phyloP scores from a whole-genome alignment of 2,329 filamentous ascomycete species.

The Fusarium sp. region DNA sequence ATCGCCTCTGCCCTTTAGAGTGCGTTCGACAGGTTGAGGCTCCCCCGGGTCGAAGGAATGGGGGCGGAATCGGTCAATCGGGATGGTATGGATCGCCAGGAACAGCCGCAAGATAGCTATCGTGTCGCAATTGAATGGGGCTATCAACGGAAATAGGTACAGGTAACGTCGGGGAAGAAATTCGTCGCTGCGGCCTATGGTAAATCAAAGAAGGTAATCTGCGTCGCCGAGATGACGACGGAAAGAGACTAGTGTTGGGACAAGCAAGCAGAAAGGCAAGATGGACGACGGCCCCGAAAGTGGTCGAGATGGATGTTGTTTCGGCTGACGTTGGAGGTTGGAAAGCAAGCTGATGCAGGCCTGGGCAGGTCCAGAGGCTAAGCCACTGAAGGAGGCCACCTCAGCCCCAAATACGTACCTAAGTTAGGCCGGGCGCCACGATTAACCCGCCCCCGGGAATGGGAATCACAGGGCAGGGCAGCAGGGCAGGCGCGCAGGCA shows the following conservation, averaged over 20 bases:
- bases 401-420: conserved; percentile 26
- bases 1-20: background rate
- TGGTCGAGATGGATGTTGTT: conserved; percentile 20
- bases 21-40: background rate
- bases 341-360: conserved; percentile 3
- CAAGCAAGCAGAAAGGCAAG: conserved; percentile 1
- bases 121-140: conserved; percentile 24
- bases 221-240: background rate
- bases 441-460: conserved; percentile 10
- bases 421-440: conserved; percentile 6
- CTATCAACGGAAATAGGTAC: background rate
- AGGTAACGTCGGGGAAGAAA: background rate
- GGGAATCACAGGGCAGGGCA: background rate
- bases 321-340: conserved; percentile 22
- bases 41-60: conserved; percentile 1
- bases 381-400: conserved; percentile 32
- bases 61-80: background rate
- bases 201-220: background rate
- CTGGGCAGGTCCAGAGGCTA: conserved; percentile 31
- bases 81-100: conserved; percentile 28
- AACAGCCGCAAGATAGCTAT: conserved; percentile 17
- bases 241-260: background rate
- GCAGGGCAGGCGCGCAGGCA: background rate
- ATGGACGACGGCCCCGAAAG: background rate
- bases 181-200: background rate